Evolutionary conservation across 768 basidiomycete species (phyloP).

Genomic region (Suillus subalutaceus): DNA sequence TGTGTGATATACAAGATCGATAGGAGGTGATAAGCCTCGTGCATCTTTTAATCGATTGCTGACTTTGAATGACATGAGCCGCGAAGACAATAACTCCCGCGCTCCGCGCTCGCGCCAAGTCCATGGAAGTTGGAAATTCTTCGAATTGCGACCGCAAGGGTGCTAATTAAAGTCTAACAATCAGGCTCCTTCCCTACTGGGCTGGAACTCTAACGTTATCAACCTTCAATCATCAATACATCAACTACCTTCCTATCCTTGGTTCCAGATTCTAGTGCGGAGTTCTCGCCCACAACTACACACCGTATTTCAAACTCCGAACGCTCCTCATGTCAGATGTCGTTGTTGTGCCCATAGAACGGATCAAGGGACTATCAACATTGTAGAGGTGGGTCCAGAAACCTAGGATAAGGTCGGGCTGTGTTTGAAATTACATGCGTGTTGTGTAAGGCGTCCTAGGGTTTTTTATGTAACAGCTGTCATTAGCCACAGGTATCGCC

Average conservation of each 20-base stretch:
- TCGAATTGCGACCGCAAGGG: neutral
- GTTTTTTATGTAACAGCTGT: neutral
- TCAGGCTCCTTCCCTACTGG: neutral
- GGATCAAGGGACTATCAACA: neutral
- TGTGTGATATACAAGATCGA: too few relatives aligned
- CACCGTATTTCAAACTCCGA: neutral
- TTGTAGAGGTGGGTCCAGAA: neutral
- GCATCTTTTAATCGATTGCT: neutral
- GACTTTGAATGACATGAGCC: neutral
- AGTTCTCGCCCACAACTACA: neutral
- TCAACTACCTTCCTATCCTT: neutral
- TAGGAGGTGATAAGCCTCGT: too few relatives aligned
- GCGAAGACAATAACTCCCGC: neutral
- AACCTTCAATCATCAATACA: neutral
- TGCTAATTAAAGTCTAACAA: neutral
- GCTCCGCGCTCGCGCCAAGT: neutral
- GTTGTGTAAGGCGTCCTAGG: neutral
- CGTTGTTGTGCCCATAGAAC: neutral
- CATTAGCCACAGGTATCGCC: neutral
- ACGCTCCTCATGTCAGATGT: neutral
- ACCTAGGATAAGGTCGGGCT: neutral
- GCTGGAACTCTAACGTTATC: neutral
- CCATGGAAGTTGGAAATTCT: neutral
- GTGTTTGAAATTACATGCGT: neutral
- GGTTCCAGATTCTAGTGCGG: neutral